Conservation (phyloP, 345 rosid species). For the Eutrema yunnanense region DNA sequence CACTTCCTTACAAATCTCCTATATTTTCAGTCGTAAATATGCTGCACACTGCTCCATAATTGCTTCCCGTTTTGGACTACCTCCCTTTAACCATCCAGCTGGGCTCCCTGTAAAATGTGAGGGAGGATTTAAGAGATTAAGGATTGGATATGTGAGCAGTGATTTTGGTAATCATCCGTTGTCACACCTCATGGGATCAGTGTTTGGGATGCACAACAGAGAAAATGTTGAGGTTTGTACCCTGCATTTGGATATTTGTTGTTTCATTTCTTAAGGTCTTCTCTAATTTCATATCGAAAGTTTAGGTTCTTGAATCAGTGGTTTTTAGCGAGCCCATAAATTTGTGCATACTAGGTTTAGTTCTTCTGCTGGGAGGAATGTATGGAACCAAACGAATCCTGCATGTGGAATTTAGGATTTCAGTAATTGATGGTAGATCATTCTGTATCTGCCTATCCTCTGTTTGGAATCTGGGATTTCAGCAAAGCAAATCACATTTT, state of each 20-base stretch:
- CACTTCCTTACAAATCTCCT: conserved; percentile 3
- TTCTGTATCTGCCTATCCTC: not conserved
- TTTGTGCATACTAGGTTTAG: not conserved
- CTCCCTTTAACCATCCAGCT: conserved; percentile 67
- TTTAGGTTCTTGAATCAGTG: not conserved
- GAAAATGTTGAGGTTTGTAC: conserved; percentile 75
- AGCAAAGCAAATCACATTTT: not conserved
- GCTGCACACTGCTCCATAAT: conserved; percentile 89
- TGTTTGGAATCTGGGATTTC: not conserved
- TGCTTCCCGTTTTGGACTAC: conserved; percentile 82
- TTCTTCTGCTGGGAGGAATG: not conserved
- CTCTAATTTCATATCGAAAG: not conserved
- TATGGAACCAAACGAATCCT: not conserved
- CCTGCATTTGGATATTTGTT: not conserved
- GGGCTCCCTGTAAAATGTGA: conserved; percentile 57
- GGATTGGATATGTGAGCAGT: conserved; percentile 95
- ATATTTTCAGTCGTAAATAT: conserved; percentile 69
- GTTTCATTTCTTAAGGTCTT: not conserved
- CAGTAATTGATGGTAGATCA: not conserved
- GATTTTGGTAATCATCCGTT: conserved; percentile 97
- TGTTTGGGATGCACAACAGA: conserved; percentile 94
- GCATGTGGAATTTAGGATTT: not conserved
- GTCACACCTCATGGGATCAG: conserved; percentile 99
- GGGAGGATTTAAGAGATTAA: conserved; percentile 60
- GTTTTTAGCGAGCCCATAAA: not conserved